Conservation (phyloP, 345 rosid species). For the Excoecaria cochinchinensis region DNA sequence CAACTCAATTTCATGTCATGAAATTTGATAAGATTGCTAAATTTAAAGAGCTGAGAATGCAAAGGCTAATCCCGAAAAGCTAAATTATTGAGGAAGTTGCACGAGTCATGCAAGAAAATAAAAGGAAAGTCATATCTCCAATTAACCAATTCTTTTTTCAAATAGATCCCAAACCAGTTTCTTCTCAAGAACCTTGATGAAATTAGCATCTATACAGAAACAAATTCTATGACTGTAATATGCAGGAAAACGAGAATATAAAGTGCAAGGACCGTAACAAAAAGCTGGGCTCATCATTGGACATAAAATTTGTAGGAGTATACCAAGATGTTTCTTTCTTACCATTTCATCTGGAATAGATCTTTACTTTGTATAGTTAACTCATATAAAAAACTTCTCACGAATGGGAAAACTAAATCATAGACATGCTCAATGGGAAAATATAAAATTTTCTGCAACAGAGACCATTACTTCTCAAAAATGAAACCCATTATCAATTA, state of each 20-base stretch:
- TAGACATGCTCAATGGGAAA: background rate
- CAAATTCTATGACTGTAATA: background rate
- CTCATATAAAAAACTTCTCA: background rate
- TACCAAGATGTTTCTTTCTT: background rate
- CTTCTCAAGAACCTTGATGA: background rate
- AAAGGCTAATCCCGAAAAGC: background rate
- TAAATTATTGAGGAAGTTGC: background rate
- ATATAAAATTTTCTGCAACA: background rate
- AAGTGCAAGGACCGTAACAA: background rate
- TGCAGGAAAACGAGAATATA: background rate
- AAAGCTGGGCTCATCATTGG: background rate
- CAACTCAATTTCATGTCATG: background rate
- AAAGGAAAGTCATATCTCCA: background rate
- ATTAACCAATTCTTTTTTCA: background rate
- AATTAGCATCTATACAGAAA: background rate
- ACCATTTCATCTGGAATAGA: background rate
- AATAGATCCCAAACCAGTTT: too few species aligned
- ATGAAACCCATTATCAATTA: background rate
- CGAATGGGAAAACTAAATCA: background rate
- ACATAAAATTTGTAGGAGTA: constrained; percentile 8
- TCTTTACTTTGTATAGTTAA: background rate
- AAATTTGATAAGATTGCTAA: background rate
- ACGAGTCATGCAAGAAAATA: background rate
- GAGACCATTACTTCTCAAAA: background rate
- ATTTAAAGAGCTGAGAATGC: background rate